phyloP scores from a whole-genome alignment of 2,329 filamentous ascomycete genomes.

The Pyrenochaeta sp. region DNA sequence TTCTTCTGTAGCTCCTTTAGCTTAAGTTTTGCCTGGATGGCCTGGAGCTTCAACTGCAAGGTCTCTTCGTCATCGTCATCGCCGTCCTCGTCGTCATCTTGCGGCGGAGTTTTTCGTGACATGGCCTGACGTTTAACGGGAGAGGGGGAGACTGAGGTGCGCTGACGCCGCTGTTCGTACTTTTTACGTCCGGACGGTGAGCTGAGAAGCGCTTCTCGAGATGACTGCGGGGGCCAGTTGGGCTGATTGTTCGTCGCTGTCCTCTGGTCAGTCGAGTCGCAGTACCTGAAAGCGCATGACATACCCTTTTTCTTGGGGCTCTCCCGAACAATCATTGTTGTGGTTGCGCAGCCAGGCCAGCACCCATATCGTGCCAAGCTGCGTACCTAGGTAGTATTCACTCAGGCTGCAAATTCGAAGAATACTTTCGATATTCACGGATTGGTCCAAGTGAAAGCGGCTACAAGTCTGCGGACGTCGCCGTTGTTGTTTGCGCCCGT shows the following conservation, averaged over 20 bases:
- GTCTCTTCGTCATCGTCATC: constrained; percentile 92
- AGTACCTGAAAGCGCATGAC: constrained; percentile 6
- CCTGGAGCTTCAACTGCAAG: constrained; percentile 82
- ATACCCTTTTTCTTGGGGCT: constrained; percentile 55
- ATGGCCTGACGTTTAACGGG: constrained; percentile 58
- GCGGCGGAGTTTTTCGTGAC: constrained; percentile 20
- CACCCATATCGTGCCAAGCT: constrained; percentile 40
- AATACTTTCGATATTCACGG: no score
- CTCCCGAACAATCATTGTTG: constrained; percentile 56
- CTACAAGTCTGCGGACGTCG: no score
- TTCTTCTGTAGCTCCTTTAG: constrained; percentile 80
- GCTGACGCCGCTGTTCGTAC: constrained; percentile 69
- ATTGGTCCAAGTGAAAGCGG: no score
- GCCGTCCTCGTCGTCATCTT: constrained; percentile 72
- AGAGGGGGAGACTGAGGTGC: constrained; percentile 64
- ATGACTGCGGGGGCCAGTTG: constrained; percentile 69
- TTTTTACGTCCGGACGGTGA: constrained; percentile 82
- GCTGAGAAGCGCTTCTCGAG: constrained; percentile 67
- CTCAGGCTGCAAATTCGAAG: constrained; percentile 1
- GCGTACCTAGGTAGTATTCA: no score
- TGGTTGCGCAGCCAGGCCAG: constrained; percentile 25
- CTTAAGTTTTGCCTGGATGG: constrained; percentile 86
- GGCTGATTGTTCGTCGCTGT: constrained; percentile 49
- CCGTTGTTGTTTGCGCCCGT: constrained; percentile 27
- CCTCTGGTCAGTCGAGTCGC: constrained; percentile 20